Percentiles rank a stretch among this genome's conserved stretches.
phyloP scores from a whole-genome alignment of 2,329 filamentous ascomycete species.

The Dissoconium aciculare region DNA sequence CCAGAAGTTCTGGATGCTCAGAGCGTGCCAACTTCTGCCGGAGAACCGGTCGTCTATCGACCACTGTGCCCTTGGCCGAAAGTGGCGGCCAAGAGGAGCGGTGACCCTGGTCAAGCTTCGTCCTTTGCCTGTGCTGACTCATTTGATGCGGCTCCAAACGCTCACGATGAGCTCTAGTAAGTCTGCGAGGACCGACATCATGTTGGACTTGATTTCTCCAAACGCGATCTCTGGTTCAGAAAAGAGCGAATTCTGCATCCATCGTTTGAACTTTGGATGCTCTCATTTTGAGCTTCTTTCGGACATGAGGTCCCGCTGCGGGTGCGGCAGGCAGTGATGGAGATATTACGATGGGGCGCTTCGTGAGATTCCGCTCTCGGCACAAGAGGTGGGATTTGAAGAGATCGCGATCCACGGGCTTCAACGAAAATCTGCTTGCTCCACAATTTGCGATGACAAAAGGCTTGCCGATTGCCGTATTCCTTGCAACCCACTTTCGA shows the following conservation, averaged over 20 bases:
- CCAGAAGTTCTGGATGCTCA: conserved; percentile 11
- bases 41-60: not conserved
- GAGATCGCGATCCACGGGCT: too few relatives aligned
- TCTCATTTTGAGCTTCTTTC: not conserved
- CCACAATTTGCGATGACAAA: too few relatives aligned
- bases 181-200: not conserved
- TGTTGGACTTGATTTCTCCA: not conserved
- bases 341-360: too few relatives aligned
- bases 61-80: conserved; percentile 1
- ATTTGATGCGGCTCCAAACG: too few relatives aligned
- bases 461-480: too few relatives aligned
- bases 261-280: not conserved
- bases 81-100: conserved; percentile 1
- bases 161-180: too few relatives aligned
- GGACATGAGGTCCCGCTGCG: not conserved
- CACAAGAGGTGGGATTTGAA: too few relatives aligned
- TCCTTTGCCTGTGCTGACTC: conserved; percentile 2
- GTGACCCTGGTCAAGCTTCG: not conserved
- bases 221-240: not conserved
- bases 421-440: too few relatives aligned
- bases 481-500: too few relatives aligned
- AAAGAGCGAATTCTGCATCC: not conserved
- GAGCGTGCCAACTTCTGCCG: not conserved
- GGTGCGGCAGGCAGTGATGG: too few relatives aligned
- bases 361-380: too few relatives aligned